Evolutionary conservation across 2,329 filamentous ascomycete genomes (phyloP), one percentile per base, ranked within the genome.

Genomic region (Talaromyces islandicus): DNA sequence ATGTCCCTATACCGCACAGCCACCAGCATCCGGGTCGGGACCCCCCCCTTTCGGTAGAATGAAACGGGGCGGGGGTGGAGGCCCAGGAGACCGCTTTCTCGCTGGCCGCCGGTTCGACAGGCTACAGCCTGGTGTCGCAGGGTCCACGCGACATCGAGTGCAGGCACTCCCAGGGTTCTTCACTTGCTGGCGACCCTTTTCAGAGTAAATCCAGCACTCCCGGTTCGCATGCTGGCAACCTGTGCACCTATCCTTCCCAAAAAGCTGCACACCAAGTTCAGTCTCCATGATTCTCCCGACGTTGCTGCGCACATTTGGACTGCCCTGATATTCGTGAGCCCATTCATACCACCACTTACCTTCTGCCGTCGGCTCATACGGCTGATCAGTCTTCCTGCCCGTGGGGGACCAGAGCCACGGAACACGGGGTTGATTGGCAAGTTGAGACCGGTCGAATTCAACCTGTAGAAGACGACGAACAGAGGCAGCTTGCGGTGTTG

Each of bases 261-360:
- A 4, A 3, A 59, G 21, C 38, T 55, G 52, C 17, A 50, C 7
- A 3, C 41, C 41, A 24, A 59, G 52, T 50, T 59, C 57, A 4
- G 29, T 59, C 17, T 59, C 57, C 52, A 59, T 59, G 17, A 59
- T 59, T 10, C 41, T 14, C 4, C 52, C 29, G n/a, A 59, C 38
- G 29, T 59, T 41, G 2, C 35, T 54, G 21, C 30, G 19, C 2
- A 24, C 6, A 17, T n/a, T 12, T 12, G 17, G 17, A 5, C 48
- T 51, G 25, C 48, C 48, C 19, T 51, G 14, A 17, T 7, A 9
- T 19, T 51, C 21, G 1, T 6, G 24, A 7, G 48, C 24, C 48
- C 24, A 29, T n/a, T 51, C 3, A 11, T 25, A 51, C 24, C 48
- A 51, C 48, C 24, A 51, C 7, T 51, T 51, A 29, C 24, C 24